Evolutionary conservation across 257 asterid species (phyloP).

Genomic region (Gentiana macrophylla): DNA sequence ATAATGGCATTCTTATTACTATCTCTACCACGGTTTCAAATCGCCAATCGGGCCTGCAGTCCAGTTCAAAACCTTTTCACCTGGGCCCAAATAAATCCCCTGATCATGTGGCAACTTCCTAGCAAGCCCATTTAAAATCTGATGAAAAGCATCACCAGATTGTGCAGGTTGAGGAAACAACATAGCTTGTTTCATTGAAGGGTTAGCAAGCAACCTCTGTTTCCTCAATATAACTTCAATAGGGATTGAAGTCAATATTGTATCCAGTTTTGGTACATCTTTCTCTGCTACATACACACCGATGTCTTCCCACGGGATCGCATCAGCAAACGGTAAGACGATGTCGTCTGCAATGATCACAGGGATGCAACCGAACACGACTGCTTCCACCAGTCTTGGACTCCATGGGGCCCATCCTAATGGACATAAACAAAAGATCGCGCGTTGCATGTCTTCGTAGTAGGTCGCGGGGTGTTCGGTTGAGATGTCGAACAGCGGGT

Average conservation of each 20-base stretch:
- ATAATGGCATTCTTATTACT: neutral
- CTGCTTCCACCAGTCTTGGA: conserved; percentile 85
- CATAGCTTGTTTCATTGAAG: conserved; percentile 91
- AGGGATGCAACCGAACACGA: conserved; percentile 76
- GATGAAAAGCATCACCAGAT: conserved; percentile 75
- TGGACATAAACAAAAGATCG: conserved; percentile 75
- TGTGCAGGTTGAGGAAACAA: conserved; percentile 71
- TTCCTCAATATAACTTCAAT: conserved; percentile 55
- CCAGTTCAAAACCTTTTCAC: conserved; percentile 67
- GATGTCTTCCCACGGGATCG: conserved; percentile 90
- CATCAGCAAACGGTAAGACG: conserved; percentile 76
- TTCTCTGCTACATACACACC: conserved; percentile 71
- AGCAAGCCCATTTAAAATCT: conserved; percentile 68
- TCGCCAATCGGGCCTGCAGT: conserved; percentile 73
- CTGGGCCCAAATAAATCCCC: conserved; percentile 35
- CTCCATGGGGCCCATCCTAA: conserved; percentile 99
- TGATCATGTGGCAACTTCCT: conserved; percentile 67
- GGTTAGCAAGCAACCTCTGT: conserved; percentile 72
- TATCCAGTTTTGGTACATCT: conserved; percentile 68
- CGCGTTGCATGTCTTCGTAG: conserved; percentile 86
- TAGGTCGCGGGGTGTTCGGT: conserved; percentile 78
- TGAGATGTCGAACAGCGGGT: conserved; percentile 72
- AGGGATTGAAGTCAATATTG: conserved; percentile 64
- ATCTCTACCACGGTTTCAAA: conserved; percentile 63
- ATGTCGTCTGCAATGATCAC: conserved; percentile 87